phyloP scores from a whole-genome alignment of 2,329 filamentous ascomycete genomes.

The Davidsoniella virescens region DNA sequence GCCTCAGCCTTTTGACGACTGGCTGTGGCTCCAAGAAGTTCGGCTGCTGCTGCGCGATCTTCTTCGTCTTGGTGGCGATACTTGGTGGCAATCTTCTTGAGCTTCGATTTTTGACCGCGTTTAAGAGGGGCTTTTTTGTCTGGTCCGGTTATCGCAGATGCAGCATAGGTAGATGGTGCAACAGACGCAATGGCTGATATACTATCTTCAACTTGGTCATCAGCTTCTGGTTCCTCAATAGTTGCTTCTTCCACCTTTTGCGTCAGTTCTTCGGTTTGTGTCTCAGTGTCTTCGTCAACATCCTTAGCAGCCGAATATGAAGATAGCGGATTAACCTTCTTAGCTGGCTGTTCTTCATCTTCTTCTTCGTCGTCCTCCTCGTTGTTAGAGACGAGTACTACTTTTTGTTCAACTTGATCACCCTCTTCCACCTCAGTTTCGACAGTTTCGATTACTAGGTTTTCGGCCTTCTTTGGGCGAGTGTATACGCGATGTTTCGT shows the following conservation, averaged over 20 bases:
- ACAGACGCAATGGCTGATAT: neutral
- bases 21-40: constrained; percentile 63
- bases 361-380: constrained; percentile 23
- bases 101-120: constrained; percentile 66
- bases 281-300: neutral
- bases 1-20: constrained; percentile 53
- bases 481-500: constrained; percentile 38
- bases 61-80: constrained; percentile 93
- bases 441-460: constrained; percentile 19
- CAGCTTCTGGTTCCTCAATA: constrained; percentile 2
- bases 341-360: constrained; percentile 1
- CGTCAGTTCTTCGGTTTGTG: neutral
- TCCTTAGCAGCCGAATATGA: neutral
- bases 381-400: constrained; percentile 12
- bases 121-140: constrained; percentile 35
- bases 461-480: constrained; percentile 6
- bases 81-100: constrained; percentile 74
- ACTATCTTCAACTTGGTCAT: constrained; percentile 15
- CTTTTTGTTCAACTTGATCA: constrained; percentile 17
- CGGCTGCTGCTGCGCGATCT: constrained; percentile 68
- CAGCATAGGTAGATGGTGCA: constrained; percentile 8
- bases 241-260: constrained; percentile 1
- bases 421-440: constrained; percentile 20
- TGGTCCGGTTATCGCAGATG: constrained; percentile 18
- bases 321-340: constrained; percentile 4